These are phyloP conservation scores for Nicotiana otophora DNA, from an alignment of 257 asterid genomes.

Conservation along the genomic window DNA sequence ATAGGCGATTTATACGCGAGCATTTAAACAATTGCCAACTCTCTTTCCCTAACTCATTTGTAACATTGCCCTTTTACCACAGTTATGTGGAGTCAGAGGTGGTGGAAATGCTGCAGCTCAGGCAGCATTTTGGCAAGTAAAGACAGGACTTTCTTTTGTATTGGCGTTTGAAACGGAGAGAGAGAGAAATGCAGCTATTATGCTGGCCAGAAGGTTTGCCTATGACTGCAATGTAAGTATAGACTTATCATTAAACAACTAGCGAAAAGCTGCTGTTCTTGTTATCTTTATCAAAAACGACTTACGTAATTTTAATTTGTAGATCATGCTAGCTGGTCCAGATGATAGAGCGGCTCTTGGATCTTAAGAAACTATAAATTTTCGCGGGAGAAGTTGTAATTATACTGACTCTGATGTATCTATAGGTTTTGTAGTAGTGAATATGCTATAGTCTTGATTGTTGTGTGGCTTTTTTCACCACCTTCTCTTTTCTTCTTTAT, in stretches of 20 bases:
- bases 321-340: conserved; percentile 83
- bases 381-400: conserved; percentile 27
- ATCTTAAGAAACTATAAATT: conserved; percentile 18
- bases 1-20: not conserved
- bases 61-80: conserved; percentile 7
- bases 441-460: conserved; percentile 17
- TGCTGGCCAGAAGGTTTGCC: conserved; percentile 88
- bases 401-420: conserved; percentile 30
- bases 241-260: not conserved
- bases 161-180: conserved; percentile 81
- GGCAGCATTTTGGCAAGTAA: conserved; percentile 79
- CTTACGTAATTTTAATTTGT: conserved; percentile 11
- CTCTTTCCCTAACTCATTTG: not conserved
- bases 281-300: not conserved
- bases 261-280: not conserved
- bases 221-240: conserved; percentile 68
- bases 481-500: not conserved
- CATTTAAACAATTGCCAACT: not conserved
- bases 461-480: conserved; percentile 1
- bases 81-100: conserved; percentile 96
- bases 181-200: conserved; percentile 88
- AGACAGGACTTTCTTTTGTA: conserved; percentile 55
- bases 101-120: conserved; percentile 96
- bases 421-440: conserved; percentile 26
- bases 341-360: conserved; percentile 54